Conservation (phyloP, 177 flowering plant species). For the Telopea speciosissima region DNA sequence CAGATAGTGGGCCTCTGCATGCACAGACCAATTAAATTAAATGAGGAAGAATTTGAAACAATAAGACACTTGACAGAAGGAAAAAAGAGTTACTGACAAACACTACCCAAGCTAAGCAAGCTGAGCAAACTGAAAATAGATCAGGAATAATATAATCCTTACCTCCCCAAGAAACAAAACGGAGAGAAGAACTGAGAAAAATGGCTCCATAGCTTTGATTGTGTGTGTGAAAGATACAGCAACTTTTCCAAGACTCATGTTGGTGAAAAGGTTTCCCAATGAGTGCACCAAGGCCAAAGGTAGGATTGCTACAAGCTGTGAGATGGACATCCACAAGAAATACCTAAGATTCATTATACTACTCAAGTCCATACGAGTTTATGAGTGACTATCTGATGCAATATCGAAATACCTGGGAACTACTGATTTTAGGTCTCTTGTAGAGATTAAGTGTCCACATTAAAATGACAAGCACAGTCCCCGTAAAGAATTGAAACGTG, state of each 20-base stretch:
- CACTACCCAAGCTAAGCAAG: neutral
- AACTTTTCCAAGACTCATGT: constrained; percentile 64
- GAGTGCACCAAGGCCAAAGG: constrained; percentile 54
- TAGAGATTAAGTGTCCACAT: constrained; percentile 55
- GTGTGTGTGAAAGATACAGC: constrained; percentile 81
- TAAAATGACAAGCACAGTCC: constrained; percentile 33
- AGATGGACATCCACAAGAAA: neutral
- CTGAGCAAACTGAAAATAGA: neutral
- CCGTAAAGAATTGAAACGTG: constrained; percentile 58
- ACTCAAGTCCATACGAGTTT: neutral
- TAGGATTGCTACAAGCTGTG: constrained; percentile 32
- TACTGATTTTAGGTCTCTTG: constrained; percentile 42
- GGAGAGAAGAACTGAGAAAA: constrained; percentile 63
- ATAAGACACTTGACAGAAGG: neutral
- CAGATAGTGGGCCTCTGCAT: constrained; percentile 55
- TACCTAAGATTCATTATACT: neutral
- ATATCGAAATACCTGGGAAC: constrained; percentile 42
- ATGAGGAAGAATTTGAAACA: constrained; percentile 4
- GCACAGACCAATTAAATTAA: constrained; percentile 8
- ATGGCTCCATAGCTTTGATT: constrained; percentile 80
- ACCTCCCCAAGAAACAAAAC: constrained; percentile 37
- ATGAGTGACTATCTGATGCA: neutral
- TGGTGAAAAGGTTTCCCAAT: constrained; percentile 63
- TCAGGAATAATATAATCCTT: neutral
- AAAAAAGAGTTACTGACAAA: neutral